Evolutionary conservation across 768 basidiomycete genomes (phyloP), one percentile per base, ranked within the genome.

Genomic region (Leccinum ochraceum): DNA sequence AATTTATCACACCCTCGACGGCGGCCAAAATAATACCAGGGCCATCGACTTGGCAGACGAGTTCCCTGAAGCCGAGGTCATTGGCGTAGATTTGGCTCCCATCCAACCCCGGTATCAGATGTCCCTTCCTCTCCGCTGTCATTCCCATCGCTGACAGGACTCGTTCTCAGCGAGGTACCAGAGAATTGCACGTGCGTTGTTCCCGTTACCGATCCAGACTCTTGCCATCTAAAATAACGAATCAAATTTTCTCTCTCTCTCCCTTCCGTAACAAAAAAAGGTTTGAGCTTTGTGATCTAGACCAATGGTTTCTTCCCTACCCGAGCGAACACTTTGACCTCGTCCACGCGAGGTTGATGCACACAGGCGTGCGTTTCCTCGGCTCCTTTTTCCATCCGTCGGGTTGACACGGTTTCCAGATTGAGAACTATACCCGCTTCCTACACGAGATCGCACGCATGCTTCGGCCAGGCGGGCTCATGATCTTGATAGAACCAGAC

Each of bases 11-110:
- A 54, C 9, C 28, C 49, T 52, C 28, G 53, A 57, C 44, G 44
- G 20, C 20, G 37, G 13, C 53, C 56, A 30, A 57, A 32, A 44
- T 54, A 34, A 53, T 66, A n/a, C 22, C 53, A 89, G 87, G 88
- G 86, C 88, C 26, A 83, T 89, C 63, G 85, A 86, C 71, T 82
- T 89, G 75, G 88, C 88, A 53, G 86, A 89, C 65, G 86, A 87
- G 72, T 89, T 90, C 71, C 85, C 84, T 49, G 70, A 75, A 53
- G 86, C 80, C 60, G 85, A 88, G 64, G 85, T 89, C 62, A 80
- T 86, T 69, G 88, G 87, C 24, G 77, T 88, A 61, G 88, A 90
- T 76, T 80, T 90, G 36, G 87, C 87, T 24, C 88, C 88, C 63
- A 83, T 89, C 44, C 88, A 89, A 69, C 86, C 88, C 53, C 80